These are phyloP conservation scores for Moesziomyces parantarcticus DNA, from an alignment of 1,284 basidiomycete genomes.

Conservation along the genomic window DNA sequence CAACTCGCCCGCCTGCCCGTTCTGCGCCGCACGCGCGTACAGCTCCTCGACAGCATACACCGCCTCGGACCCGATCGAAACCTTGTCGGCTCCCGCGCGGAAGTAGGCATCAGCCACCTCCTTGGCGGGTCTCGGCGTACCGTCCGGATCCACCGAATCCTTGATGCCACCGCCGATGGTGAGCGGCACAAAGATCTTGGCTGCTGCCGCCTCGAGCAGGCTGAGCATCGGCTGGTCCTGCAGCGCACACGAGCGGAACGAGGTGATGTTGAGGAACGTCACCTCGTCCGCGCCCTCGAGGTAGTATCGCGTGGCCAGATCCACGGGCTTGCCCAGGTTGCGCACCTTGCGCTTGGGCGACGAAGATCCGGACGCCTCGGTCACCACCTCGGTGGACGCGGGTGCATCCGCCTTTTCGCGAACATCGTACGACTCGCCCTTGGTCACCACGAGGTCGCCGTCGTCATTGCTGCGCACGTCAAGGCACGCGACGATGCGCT, in stretches of 20 bases:
- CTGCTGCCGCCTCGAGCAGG: conserved; percentile 88
- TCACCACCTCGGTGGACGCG: not conserved
- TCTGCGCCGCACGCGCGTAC: conserved; percentile 76
- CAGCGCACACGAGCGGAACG: conserved; percentile 94
- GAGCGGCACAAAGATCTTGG: conserved; percentile 94
- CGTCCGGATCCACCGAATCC: conserved; percentile 94
- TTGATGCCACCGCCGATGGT: conserved; percentile 99
- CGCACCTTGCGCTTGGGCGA: conserved; percentile 77
- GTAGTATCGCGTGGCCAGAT: conserved; percentile 88
- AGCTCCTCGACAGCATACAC: conserved; percentile 91
- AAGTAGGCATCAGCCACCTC: conserved; percentile 98
- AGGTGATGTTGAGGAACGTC: conserved; percentile 98
- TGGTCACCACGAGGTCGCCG: conserved; percentile 98
- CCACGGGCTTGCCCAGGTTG: conserved; percentile 97
- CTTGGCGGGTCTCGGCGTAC: conserved; percentile 83
- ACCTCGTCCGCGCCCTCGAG: conserved; percentile 92
- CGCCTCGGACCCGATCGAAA: conserved; percentile 94
- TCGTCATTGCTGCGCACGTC: conserved; percentile 96
- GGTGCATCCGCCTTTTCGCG: conserved; percentile 74
- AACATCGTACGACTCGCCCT: conserved; percentile 99
- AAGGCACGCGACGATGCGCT: conserved; percentile 96
- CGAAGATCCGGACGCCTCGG: conserved; percentile 9
- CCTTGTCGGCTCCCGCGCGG: conserved; percentile 95
- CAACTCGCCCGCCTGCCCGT: conserved; percentile 71
- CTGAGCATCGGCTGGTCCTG: conserved; percentile 98